phyloP scores from a whole-genome alignment of 371 early-diverging fungal genomes.

The Actinomucor elegans region DNA sequence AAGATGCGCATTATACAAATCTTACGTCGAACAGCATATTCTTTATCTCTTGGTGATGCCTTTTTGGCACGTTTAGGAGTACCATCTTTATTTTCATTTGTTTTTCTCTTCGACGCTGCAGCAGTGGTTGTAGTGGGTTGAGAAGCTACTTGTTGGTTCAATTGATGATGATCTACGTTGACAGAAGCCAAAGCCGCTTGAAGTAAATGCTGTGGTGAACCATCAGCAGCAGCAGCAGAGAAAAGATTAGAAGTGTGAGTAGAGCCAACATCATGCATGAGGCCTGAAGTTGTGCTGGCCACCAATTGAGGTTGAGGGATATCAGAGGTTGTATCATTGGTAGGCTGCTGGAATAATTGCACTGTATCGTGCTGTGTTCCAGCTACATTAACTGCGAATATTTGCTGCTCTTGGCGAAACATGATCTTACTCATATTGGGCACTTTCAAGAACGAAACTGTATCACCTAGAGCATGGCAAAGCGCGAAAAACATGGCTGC shows the following conservation, averaged over 20 bases:
- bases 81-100: conserved; percentile 17
- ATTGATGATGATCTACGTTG: conserved; percentile 6
- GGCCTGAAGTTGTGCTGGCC: conserved; percentile 9
- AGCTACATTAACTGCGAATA: conserved; percentile 46
- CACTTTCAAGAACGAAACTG: conserved; percentile 42
- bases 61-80: conserved; percentile 34
- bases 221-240: conserved; percentile 28
- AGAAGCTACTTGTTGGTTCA: conserved; percentile 4
- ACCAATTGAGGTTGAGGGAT: not conserved
- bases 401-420: conserved; percentile 51
- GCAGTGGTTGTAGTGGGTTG: not conserved
- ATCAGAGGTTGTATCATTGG: not conserved
- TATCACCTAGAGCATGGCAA: conserved; percentile 49
- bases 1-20: not conserved
- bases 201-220: conserved; percentile 40
- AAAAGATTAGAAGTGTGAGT: conserved; percentile 22
- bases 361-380: conserved; percentile 44
- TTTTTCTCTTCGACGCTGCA: conserved; percentile 13
- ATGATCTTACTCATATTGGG: conserved; percentile 49
- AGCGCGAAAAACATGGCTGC: conserved; percentile 53
- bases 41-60: conserved; percentile 44
- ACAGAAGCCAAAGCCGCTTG: conserved; percentile 51
- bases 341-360: conserved; percentile 12
- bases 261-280: conserved; percentile 21
- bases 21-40: conserved; percentile 45